Evolutionary conservation across 2,329 filamentous ascomycete genomes (phyloP).

Genomic region (Aspergillus viridinutans): DNA sequence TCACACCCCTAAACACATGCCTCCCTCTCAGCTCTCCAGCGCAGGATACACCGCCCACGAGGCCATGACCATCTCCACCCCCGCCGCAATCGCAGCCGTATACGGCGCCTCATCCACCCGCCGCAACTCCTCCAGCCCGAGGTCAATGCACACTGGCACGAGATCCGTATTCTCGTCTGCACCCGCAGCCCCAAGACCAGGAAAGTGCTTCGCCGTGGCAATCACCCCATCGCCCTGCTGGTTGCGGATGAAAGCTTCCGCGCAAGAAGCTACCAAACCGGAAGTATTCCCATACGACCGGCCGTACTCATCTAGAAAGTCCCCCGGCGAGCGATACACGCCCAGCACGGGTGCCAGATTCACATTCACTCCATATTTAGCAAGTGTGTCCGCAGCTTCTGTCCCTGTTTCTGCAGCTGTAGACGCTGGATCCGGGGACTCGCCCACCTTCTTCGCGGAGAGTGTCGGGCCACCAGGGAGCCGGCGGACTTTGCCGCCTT

Average conservation of each 20-base stretch:
- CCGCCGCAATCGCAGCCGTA: constrained; percentile 19
- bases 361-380: constrained; percentile 16
- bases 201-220: constrained; percentile 30
- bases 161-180: constrained; percentile 24
- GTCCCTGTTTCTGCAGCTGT: constrained; percentile 20
- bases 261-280: constrained; percentile 19
- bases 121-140: constrained; percentile 17
- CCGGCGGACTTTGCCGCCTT: constrained; percentile 27
- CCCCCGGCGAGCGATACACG: constrained; percentile 22
- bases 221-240: constrained; percentile 20
- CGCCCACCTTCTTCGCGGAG: constrained; percentile 23
- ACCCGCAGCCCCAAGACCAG: constrained; percentile 24
- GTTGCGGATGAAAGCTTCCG: constrained; percentile 16
- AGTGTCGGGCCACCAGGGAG: constrained; percentile 22
- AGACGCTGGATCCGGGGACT: constrained; percentile 10
- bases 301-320: constrained; percentile 23
- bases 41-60: constrained; percentile 29
- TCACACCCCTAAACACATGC: constrained; percentile 25
- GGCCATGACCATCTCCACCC: constrained; percentile 28
- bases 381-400: constrained; percentile 17
- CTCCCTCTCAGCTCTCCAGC: constrained; percentile 21
- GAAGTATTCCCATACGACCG: constrained; percentile 26
- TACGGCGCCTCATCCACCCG: constrained; percentile 25
- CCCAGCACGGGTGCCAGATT: constrained; percentile 29
- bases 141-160: constrained; percentile 23